Percentiles rank a stretch among this genome's conserved stretches.
phyloP scores from a whole-genome alignment of 1,284 basidiomycete genomes.

The Mycosarcoma mackinlayi region DNA sequence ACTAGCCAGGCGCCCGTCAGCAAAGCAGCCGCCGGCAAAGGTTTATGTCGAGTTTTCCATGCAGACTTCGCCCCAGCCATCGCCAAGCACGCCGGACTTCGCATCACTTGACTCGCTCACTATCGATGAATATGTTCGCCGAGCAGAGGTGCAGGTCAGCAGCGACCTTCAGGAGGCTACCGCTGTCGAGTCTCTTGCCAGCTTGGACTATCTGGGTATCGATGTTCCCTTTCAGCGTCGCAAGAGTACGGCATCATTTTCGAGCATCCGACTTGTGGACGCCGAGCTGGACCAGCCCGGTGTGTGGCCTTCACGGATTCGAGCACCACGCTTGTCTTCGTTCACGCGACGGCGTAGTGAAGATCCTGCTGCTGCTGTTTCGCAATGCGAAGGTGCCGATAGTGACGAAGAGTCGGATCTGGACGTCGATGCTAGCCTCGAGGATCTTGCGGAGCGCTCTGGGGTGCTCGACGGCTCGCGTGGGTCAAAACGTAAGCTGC shows the following conservation, averaged over 20 bases:
- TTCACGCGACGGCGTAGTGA: constrained; percentile 8
- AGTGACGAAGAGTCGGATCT: constrained; percentile 51
- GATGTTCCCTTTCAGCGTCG: constrained; percentile 37
- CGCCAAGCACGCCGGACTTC: constrained; percentile 79
- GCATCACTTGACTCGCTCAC: constrained; percentile 68
- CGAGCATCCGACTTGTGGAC: constrained; percentile 11
- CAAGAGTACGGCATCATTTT: constrained; percentile 22
- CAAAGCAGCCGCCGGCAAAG: constrained; percentile 13
- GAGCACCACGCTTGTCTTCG: constrained; percentile 44
- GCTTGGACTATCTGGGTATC: constrained; percentile 71
- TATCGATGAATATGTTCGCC: constrained; percentile 7
- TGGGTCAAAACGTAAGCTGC: constrained; percentile 45
- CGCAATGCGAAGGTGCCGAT: neutral
- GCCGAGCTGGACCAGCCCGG: constrained; percentile 36
- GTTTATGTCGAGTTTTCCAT: constrained; percentile 47
- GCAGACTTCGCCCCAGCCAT: constrained; percentile 72
- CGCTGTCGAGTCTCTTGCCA: neutral
- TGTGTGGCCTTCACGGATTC: constrained; percentile 29
- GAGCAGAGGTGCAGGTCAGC: constrained; percentile 70
- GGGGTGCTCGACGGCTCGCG: constrained; percentile 37
- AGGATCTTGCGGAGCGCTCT: constrained; percentile 47
- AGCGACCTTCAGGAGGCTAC: constrained; percentile 13
- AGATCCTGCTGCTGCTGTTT: neutral
- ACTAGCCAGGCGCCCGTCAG: constrained; percentile 12
- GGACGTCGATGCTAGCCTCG: constrained; percentile 38